Percentiles rank a stretch among this genome's conserved stretches.
phyloP scores from a whole-genome alignment of 768 basidiomycete species.

The Collybia mongolica region DNA sequence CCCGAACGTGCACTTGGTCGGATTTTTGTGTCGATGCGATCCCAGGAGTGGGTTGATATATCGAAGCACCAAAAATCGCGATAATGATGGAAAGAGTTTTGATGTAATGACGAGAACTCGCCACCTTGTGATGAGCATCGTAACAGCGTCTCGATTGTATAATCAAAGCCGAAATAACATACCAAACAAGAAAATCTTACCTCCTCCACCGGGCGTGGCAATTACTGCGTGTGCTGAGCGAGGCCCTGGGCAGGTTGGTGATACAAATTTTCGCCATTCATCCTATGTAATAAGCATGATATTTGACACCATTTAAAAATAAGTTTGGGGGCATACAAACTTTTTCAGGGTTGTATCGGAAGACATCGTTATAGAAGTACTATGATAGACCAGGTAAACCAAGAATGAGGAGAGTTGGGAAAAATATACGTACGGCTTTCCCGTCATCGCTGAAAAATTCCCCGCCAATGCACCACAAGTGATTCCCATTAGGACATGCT shows the following conservation, averaged over 20 bases:
- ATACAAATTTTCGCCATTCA: conserved; percentile 88
- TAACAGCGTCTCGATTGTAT: neutral
- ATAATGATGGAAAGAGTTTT: conserved; percentile 86
- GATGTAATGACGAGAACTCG: conserved; percentile 82
- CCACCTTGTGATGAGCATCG: conserved; percentile 47
- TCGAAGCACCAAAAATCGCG: conserved; percentile 90
- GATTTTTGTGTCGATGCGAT: conserved; percentile 83
- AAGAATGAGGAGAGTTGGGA: neutral
- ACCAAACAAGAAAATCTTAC: conserved; percentile 86
- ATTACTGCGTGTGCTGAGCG: conserved; percentile 85
- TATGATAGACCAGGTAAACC: conserved; percentile 20
- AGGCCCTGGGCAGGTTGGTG: conserved; percentile 83
- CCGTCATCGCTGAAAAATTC: conserved; percentile 88
- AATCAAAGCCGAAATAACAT: conserved; percentile 4
- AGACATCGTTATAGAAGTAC: conserved; percentile 89
- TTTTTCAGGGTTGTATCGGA: conserved; percentile 84
- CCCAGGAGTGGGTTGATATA: conserved; percentile 77
- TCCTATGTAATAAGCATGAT: conserved; percentile 39
- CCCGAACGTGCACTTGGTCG: conserved; percentile 81
- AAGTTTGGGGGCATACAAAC: conserved; percentile 24
- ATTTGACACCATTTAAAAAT: neutral
- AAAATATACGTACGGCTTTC: conserved; percentile 54
- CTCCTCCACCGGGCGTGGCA: conserved; percentile 72
- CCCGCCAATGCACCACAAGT: conserved; percentile 84
- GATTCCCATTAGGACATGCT: conserved; percentile 75